Evolutionary conservation across 106 monocot genomes (phyloP), one percentile per base, ranked within the genome.

Genomic region (Gastrodia elata): DNA sequence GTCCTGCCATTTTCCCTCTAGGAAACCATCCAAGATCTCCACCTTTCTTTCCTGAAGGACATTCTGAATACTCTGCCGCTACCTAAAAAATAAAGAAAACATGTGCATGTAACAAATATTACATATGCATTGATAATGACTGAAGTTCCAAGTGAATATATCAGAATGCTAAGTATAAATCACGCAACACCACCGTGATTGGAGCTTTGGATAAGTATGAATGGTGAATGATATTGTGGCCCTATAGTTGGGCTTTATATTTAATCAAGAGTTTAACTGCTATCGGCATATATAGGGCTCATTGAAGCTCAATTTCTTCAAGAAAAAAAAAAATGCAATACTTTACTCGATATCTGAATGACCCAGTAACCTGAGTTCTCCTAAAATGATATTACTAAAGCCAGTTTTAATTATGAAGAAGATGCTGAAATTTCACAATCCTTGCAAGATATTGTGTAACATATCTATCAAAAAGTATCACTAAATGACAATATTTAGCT

Each of bases 11-110:
- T 79, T 97, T 93, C 2, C 97, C 97, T 70, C 97, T 84, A 40
- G 97, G 97, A 72, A 97, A 97, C 97, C 97, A 97, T n/a, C 97
- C 97, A 68, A 97, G 93, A 58, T 97, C 97, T 82, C 93, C 97
- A 38, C 97, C 97, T 80, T 97, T 97, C 86, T 97, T 97, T 18
- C 82, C 97, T 15, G 97, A 97, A 55, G 97, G 97, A 59, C 97
- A 97, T 82, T 97, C 97, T 30, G 97, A 97, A 74, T 83, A 97
- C 49, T 97, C 97, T 44, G 84, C 74, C 40, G 97, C 97, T 37
- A 97, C 35, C 97, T 97, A 70, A 65, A 70, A 65, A 70, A 44
- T 36, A 38, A 16, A 37, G 74, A 77, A 30, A 69, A 58, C 34
- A 65, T 6, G 64, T 37, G 37, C 36, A 32, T 35, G 22, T 36